These are phyloP conservation scores for Thelephora ganbajun DNA, from an alignment of 768 basidiomycete genomes.

Conservation along the genomic window DNA sequence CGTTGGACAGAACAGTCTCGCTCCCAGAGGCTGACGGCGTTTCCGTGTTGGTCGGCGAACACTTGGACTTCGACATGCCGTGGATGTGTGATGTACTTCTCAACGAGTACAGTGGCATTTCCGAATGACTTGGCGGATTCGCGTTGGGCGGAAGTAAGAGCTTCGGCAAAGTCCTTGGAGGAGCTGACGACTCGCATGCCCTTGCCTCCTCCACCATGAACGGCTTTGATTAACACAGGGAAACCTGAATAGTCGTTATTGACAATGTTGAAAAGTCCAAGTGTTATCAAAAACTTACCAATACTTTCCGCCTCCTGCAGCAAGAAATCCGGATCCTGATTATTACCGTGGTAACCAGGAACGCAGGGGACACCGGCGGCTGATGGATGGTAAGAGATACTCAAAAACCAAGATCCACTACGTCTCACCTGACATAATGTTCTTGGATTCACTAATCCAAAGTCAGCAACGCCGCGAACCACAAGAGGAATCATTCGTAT, in stretches of 20 bases:
- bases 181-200: constrained; percentile 79
- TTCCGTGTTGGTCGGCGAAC: constrained; percentile 74
- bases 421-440: constrained; percentile 67
- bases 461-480: background rate
- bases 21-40: constrained; percentile 89
- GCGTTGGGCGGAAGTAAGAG: constrained; percentile 75
- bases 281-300: constrained; percentile 24
- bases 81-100: constrained; percentile 78
- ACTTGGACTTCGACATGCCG: constrained; percentile 93
- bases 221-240: constrained; percentile 92
- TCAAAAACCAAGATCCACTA: constrained; percentile 7
- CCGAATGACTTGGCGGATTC: constrained; percentile 84
- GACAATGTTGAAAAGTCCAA: background rate
- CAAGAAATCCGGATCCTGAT: constrained; percentile 65
- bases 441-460: constrained; percentile 73
- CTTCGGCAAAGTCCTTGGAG: constrained; percentile 60
- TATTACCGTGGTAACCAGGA: constrained; percentile 82
- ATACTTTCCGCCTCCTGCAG: constrained; percentile 57
- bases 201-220: constrained; percentile 91
- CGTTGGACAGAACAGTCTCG: constrained; percentile 86
- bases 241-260: constrained; percentile 34
- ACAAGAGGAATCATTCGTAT: background rate
- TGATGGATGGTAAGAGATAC: constrained; percentile 13
- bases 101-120: constrained; percentile 74
- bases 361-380: constrained; percentile 87